Conservation (phyloP, 2,329 filamentous ascomycete genomes). For the Fusarium vanettenii region DNA sequence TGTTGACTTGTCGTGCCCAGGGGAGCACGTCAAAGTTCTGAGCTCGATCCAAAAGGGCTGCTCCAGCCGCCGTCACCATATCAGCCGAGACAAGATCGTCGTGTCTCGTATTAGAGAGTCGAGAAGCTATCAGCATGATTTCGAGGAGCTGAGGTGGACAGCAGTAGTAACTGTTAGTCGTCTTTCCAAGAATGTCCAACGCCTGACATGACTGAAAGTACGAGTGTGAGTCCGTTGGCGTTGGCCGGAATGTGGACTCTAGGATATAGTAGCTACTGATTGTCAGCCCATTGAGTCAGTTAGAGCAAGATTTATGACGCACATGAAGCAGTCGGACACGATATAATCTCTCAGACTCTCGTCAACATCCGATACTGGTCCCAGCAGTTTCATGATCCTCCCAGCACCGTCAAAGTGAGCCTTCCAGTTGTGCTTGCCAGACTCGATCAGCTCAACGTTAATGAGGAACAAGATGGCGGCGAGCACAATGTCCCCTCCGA, state of each 20-base stretch:
- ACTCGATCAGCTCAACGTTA: slow-evolving; percentile 63
- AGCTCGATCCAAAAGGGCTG: slow-evolving; percentile 52
- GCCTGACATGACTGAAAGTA: slow-evolving; percentile 54
- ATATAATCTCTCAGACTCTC: slow-evolving; percentile 57
- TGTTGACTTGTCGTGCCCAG: slow-evolving; percentile 54
- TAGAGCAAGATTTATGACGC: slow-evolving; percentile 21
- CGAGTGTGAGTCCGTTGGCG: slow-evolving; percentile 45
- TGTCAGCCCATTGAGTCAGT: slow-evolving; percentile 13
- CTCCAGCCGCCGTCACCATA: slow-evolving; percentile 46
- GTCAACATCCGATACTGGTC: slow-evolving; percentile 48
- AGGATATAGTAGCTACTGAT: slow-evolving; percentile 56
- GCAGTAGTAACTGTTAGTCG: slow-evolving; percentile 60
- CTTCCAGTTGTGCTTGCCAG: slow-evolving; percentile 60
- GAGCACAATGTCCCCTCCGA: slow-evolving; percentile 55
- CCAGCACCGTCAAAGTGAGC: slow-evolving; percentile 60
- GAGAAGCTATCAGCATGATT: slow-evolving; percentile 56
- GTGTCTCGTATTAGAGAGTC: slow-evolving; percentile 49
- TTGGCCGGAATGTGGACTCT: slow-evolving; percentile 56
- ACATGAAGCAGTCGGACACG: slow-evolving; percentile 61
- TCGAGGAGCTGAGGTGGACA: slow-evolving; percentile 58
- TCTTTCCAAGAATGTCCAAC: slow-evolving; percentile 51
- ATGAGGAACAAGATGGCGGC: slow-evolving; percentile 62
- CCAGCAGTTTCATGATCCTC: slow-evolving; percentile 56
- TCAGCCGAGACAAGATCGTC: slow-evolving; percentile 44
- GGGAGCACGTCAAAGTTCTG: slow-evolving; percentile 53